Evolutionary conservation across 768 basidiomycete genomes (phyloP), one percentile per base, ranked within the genome.

Genomic region (Epithele typhae): DNA sequence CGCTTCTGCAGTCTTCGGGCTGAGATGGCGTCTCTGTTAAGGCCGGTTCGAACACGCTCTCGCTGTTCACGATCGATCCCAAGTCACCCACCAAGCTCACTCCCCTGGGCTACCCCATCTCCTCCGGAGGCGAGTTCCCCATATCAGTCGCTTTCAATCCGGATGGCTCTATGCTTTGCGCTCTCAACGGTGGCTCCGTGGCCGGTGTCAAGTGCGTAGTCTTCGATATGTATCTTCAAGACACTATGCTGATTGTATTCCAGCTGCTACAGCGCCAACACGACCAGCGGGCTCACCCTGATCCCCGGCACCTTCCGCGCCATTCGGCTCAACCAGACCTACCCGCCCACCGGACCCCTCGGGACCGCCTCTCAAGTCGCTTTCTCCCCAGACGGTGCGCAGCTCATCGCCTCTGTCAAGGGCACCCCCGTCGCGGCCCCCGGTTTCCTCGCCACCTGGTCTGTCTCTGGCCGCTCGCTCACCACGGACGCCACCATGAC

Each of bases 391-490:
- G 74, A 76, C 49, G 66, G 63, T 37, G 66, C 49, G 19, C 60
- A 71, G 51, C 65, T 78, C 33, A 58, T 77, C 38, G 76, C 67
- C 15, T 70, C 76, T 10, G 66, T 73, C 56, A 77, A 78, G 56
- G 76, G 75, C 25, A 50, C 64, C 19, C 73, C 74, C 14, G 68
- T 71, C 3, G 63, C 65, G 3, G 18, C 10, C 27, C 71, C 72
- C 10, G 76, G 76, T 17, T 76, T 74, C 63, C 60, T 79, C 45
- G 74, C 75, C 6, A 63, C 68, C 12, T 79, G 74, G 73, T 70
- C 75, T 48, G 61, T 78, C 38, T 64, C 61, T 12, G 24, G 47
- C 6, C 73, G 71, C 24, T 67, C 71, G 15, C 68, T 78, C 27
- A 73, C 76, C 2, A 25, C 56, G 25, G 61, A 72, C 41, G 8